These are phyloP conservation scores for Trichoderma guizhouense DNA, from an alignment of 2,329 filamentous ascomycete species.

Conservation along the genomic window DNA sequence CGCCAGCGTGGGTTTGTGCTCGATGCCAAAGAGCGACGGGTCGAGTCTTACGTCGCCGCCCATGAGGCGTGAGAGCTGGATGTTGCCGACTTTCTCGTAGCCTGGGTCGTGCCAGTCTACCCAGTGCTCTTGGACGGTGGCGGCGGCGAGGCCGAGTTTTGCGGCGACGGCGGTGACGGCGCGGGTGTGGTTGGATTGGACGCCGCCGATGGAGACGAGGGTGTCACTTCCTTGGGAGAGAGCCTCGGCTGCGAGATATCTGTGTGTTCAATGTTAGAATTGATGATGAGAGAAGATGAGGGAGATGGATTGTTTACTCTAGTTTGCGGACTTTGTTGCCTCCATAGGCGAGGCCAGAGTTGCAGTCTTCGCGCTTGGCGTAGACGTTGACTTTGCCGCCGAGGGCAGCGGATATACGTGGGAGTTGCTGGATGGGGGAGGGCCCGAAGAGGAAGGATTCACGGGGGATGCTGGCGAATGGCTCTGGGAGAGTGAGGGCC, in stretches of 20 bases:
- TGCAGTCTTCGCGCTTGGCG: conserved; percentile 70
- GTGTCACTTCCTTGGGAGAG: conserved; percentile 55
- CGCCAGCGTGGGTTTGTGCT: conserved; percentile 61
- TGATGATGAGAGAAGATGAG: background rate
- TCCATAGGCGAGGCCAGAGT: conserved; percentile 63
- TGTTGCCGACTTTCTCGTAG: conserved; percentile 66
- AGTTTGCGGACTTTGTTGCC: conserved; percentile 70
- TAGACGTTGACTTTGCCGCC: conserved; percentile 60
- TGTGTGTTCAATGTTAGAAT: conserved; percentile 23
- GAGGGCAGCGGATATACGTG: conserved; percentile 60
- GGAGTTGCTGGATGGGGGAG: conserved; percentile 65
- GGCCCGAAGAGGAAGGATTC: conserved; percentile 62
- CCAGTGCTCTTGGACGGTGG: conserved; percentile 63
- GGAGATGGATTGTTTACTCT: conserved; percentile 41
- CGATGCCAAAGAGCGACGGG: conserved; percentile 61
- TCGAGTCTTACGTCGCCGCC: conserved; percentile 61
- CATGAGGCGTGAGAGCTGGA: conserved; percentile 67
- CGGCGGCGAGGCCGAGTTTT: conserved; percentile 52
- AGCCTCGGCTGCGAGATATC: conserved; percentile 64
- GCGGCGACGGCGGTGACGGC: conserved; percentile 62
- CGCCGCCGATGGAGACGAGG: conserved; percentile 63
- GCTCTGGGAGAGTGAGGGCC: conserved; percentile 51
- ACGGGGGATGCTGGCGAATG: conserved; percentile 61
- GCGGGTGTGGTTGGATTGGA: conserved; percentile 69
- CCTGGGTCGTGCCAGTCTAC: conserved; percentile 58